phyloP scores from a whole-genome alignment of 2,329 filamentous ascomycete species.

The Pestalotiopsis sp. region DNA sequence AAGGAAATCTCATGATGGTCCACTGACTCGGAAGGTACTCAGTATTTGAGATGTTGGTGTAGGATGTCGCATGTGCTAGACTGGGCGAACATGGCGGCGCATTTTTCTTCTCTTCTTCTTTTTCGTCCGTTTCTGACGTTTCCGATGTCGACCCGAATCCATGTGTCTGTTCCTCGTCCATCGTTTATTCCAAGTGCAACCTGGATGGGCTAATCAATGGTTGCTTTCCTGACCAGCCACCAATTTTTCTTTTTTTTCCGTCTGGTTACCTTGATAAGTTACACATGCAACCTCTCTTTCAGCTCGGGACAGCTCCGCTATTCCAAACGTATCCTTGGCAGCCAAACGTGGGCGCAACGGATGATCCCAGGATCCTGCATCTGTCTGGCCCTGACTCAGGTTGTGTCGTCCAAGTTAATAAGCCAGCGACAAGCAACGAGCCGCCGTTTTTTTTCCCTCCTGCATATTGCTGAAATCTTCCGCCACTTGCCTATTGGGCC shows the following conservation, averaged over 20 bases:
- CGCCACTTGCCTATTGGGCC: not conserved
- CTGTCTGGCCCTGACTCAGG: not conserved
- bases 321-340: not conserved
- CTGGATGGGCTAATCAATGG: not conserved
- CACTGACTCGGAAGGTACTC: not conserved
- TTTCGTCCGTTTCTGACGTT: not conserved
- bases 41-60: not conserved
- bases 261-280: not conserved
- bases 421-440: not conserved
- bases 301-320: not conserved
- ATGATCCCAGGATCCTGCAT: conserved; percentile 1
- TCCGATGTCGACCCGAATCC: not conserved
- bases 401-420: not conserved
- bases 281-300: not conserved
- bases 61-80: not conserved
- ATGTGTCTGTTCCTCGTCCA: not conserved
- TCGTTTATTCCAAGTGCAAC: not conserved
- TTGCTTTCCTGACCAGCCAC: not conserved
- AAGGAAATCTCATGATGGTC: not conserved
- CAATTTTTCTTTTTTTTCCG: not conserved
- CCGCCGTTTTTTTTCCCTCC: not conserved
- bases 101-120: not conserved
- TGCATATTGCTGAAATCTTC: not conserved
- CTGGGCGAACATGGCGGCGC: not conserved
- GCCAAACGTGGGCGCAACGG: not conserved